phyloP scores from a whole-genome alignment of 73 alveolate species.

The Tetrahymena borealis region DNA sequence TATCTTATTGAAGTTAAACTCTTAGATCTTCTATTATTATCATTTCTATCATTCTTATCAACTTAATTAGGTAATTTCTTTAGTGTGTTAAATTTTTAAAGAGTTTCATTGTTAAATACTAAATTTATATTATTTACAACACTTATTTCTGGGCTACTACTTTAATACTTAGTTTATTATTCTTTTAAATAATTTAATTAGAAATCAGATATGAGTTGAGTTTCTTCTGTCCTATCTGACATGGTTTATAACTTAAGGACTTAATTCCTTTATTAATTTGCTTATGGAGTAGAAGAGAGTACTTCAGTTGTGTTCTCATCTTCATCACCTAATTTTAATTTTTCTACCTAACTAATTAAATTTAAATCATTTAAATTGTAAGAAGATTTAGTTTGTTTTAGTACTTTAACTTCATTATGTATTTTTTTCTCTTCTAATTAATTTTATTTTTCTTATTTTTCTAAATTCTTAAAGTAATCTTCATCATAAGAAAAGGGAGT shows the following conservation, averaged over 20 bases:
- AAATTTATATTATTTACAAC: not conserved
- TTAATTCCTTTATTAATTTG: not conserved
- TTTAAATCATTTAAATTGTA: too few relatives aligned
- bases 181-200: not conserved
- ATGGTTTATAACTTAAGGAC: not conserved
- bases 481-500: not conserved
- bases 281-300: not conserved
- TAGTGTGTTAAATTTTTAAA: not conserved
- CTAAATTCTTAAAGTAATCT: not conserved
- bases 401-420: too few relatives aligned
- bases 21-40: not conserved
- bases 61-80: not conserved
- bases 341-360: too few relatives aligned
- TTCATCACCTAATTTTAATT: not conserved
- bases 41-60: not conserved
- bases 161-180: not conserved
- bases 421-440: too few relatives aligned
- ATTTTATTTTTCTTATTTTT: not conserved
- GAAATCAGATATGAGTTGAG: not conserved
- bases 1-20: not conserved
- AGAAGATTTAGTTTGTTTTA: too few relatives aligned
- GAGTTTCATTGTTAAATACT: too few relatives aligned
- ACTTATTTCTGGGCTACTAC: not conserved
- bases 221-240: not conserved
- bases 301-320: not conserved